Evolutionary conservation across 1,284 basidiomycete genomes (phyloP), one percentile per base, ranked within the genome.

Genomic region (Papiliotrema nemorosa): DNA sequence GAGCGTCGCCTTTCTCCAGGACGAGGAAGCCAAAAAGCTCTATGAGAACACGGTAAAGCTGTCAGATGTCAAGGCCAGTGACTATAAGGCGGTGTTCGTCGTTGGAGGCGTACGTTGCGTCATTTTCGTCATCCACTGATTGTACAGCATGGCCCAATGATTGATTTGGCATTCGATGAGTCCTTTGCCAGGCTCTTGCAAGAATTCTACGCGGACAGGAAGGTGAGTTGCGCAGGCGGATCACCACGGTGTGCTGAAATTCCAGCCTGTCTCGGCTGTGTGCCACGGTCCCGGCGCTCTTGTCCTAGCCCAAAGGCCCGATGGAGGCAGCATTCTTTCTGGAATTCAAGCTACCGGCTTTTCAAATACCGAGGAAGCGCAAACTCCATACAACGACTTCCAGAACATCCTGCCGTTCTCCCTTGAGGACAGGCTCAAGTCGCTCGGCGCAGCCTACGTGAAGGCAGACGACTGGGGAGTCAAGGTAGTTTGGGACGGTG

Each of bases 81-180:
- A 86, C 57, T 90, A 86, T 63, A 83, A 80, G 49, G 87, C 83
- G 13, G 76, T 90, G 54, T 90, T 87, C 73, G 87, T 87, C 67
- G 79, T 86, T 46, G 88, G 88, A 39, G 88, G 77, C n/a, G 75
- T 76, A 54, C 66, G 73, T 47, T 34, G 34, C 41, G 48, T 7
- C 29, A 7, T 16, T 13, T 53, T 4, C 7, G 42, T 41, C 21
- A 6, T 21, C 5, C 14, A 14, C 27, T 43, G 27, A 43, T 18
- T n/a, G 5, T 31, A 6, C 18, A 43, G 41, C 44, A 45, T 18
- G 44, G 44, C 6, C 44, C 44, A 5, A 45, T 45, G 44, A 45
- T 45, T 14, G 86, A 88, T 67, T 78, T 88, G 21, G 71, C 86
- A 2, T 60, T 60, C 22, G 83, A 88, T 70, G 69, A 77, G 1